Base-by-base conservation (phyloP, 352 stramenopile genomes). In the Phytophthora pistaciae region DNA sequence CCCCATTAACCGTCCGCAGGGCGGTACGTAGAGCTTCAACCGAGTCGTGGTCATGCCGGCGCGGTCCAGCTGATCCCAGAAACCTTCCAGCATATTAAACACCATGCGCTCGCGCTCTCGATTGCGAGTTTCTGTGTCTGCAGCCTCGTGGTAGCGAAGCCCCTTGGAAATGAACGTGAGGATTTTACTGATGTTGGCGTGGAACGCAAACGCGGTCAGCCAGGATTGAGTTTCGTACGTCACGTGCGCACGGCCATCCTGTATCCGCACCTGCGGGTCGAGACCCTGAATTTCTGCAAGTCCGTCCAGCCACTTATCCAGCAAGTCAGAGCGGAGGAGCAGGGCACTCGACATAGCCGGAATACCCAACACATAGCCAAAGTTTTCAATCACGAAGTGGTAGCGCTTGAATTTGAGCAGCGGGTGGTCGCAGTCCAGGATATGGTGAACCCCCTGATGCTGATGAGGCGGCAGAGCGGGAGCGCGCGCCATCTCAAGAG, bases 361-460 rank as follows among this genome's bases (percentile, higher is more conserved):
- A 48, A 98, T 98, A 53, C 98, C 94, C 66, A 98, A 90, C n/a
- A 98, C 94, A 73, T 98, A 99, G 40, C 97, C 93, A 52, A 99
- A 93, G 71, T 98, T 93, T 59, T 98, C 87, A 29, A 98, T 79
- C 44, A 98, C 77, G 75, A 96, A 97, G 27, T 94, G 88, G 59
- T 98, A 94, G 18, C 96, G 86, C 64, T 97, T 98, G 62, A 98
- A 97, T 68, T 96, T 96, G 29, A 98, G 90, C n/a, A 95, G 75
- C 38, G 84, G 81, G 46, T 97, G 97, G 59, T 96, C 83, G 21
- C 92, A 98, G 78, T 99, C 95, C 31, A 99, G 79, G 36, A 80
- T 87, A 23, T 83, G 75, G 7, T 72, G 78, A 25, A 65, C 64
- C 33, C 36, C 62, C 23, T 74, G 74, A 21, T 65, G 70, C 13